Conservation (phyloP, 345 rosid genomes). For the Atalantia buxifolia region DNA sequence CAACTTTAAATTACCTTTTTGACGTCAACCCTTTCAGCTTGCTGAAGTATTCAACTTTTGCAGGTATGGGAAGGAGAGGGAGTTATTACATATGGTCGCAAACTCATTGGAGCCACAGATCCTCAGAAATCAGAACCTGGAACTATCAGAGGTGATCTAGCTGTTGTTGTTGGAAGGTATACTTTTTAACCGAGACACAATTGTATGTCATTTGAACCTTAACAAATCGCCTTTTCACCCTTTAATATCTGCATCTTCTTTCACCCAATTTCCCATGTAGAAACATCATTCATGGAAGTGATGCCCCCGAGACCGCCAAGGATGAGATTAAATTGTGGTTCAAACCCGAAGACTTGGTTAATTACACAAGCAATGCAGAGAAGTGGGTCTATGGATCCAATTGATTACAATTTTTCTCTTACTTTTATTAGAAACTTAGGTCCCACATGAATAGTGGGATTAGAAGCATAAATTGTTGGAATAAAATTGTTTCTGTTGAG, state of each 20-base stretch:
- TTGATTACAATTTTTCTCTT: conserved; percentile 28
- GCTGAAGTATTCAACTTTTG: conserved; percentile 6
- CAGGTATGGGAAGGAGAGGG: conserved; percentile 99
- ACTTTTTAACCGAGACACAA: background rate
- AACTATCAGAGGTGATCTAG: conserved; percentile 95
- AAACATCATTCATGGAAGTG: conserved; percentile 97
- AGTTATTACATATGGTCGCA: conserved; percentile 84
- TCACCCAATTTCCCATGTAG: conserved; percentile 28
- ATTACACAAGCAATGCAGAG: conserved; percentile 76
- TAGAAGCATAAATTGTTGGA: conserved; percentile 24
- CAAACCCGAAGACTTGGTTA: conserved; percentile 89
- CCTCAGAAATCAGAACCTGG: conserved; percentile 99
- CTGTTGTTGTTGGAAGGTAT: conserved; percentile 93
- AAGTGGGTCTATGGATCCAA: conserved; percentile 86
- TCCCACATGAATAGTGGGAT: conserved; percentile 22
- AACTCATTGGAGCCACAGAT: conserved; percentile 96
- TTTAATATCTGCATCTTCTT: background rate
- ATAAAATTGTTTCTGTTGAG: conserved; percentile 24
- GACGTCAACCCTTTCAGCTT: background rate
- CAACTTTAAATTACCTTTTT: background rate
- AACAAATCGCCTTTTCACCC: background rate
- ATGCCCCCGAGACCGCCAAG: conserved; percentile 95
- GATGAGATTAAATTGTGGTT: conserved; percentile 92
- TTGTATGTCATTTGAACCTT: background rate
- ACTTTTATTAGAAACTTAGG: conserved; percentile 19